Base-by-base conservation (phyloP, 2,329 filamentous ascomycete species). In the Myotisia sp. region DNA sequence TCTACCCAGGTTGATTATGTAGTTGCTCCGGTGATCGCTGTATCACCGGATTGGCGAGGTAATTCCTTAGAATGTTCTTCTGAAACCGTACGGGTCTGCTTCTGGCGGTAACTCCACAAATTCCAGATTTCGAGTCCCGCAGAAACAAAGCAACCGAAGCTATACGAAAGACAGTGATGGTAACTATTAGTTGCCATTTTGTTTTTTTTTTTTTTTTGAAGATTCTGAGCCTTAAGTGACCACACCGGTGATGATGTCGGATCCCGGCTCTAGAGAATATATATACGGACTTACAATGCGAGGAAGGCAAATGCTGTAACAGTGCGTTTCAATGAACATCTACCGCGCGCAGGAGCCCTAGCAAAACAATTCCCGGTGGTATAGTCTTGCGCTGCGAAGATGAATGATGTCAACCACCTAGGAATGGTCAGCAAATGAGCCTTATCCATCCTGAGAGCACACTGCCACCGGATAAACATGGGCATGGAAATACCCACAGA, bases 401-500 rank as follows among this genome's bases (percentile, higher is more conserved):
- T 60, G 46, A 65, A 65, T 12, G 59, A 51, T 1, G 62, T 64
- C 46, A 65, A 54, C 61, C 62, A 65, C 19, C 58, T 60, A 31
- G 6, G 14, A 14, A n/a, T 14, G 13, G 7, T 23, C 8, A 6
- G 5, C 19, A 19, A 12, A 3, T 4, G 22, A n/a, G n/a, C n/a
- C n/a, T 26, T 34, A 33, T 29, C 32, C 32, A 42, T 32, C 17
- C 20, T 23, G 5, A n/a, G 12, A 6, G 20, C 4, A 13, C 9
- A 8, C 3, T 4, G 8, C 10, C n/a, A 21, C 14, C 17, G n/a
- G n/a, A n/a, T n/a, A n/a, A n/a, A n/a, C n/a, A 26, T 16, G 17
- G 13, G 16, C 5, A 4, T 4, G n/a, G n/a, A 12, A 28, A 12
- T 3, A 42, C 52, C 14, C 50, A 62, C 54, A 65, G 54, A 38